Conservation (phyloP, 1,284 basidiomycete species). For the Hortiboletus rubellus region DNA sequence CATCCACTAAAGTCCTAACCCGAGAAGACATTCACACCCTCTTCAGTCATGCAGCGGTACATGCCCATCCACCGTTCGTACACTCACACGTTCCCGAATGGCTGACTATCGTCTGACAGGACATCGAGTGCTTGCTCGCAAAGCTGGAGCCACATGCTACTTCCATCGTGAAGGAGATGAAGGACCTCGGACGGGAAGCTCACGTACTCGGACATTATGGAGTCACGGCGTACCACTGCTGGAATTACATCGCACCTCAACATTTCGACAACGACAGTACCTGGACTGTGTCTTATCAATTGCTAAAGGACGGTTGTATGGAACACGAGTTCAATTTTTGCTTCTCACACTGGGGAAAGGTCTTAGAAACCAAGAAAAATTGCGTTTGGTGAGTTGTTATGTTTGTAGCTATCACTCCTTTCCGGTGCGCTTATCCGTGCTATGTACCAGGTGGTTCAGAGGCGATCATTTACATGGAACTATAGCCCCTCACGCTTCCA, state of each 20-base stretch:
- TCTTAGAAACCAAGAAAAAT: slow-evolving; percentile 2
- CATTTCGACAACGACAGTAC: slow-evolving; percentile 4
- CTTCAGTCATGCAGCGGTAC: no score
- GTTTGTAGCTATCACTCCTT: no score
- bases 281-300: slow-evolving; percentile 8
- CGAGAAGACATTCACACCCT: no score
- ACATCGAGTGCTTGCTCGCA: slow-evolving; percentile 2
- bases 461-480: neutral
- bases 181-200: neutral
- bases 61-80: no score
- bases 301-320: neutral
- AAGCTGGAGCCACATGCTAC: slow-evolving; percentile 3
- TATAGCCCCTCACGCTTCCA: no score
- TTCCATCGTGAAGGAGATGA: neutral
- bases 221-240: slow-evolving; percentile 8
- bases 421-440: neutral
- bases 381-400: slow-evolving; percentile 10
- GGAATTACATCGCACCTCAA: slow-evolving; percentile 12
- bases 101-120: no score
- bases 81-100: no score
- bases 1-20: no score
- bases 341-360: slow-evolving; percentile 1
- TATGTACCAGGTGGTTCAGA: slow-evolving; percentile 11
- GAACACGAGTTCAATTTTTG: slow-evolving; percentile 10
- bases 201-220: slow-evolving; percentile 3